Evolutionary conservation across 176 grass and related monocot genomes (phyloP), one percentile per base, ranked within the genome.

Genomic region (Oryza longistaminata): DNA sequence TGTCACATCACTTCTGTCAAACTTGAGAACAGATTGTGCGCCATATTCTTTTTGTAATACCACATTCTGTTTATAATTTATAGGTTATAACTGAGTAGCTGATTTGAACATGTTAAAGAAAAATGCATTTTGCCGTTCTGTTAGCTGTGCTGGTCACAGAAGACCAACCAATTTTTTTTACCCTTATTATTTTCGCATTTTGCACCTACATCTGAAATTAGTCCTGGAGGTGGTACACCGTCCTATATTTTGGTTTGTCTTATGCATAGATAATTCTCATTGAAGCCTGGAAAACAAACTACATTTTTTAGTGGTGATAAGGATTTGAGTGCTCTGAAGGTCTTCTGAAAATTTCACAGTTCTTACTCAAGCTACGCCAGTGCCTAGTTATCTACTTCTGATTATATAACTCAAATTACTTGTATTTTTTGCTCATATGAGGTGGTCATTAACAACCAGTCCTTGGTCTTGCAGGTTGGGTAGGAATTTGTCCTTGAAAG

Each of bases 401-500:
- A 61, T 78, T 6, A 4, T 3, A 24, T 72, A 76, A 39, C 11
- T n/a, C 39, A 27, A 46, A 19, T 22, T 33, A 42, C 22, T 6
- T 50, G 6, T 60, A 3, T 19, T 4, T 4, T 79, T 34, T 85
- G 53, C 15, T 85, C 22, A 61, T 35, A 33, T 11, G 19, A 68
- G 58, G 16, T 24, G 7, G 0, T 2, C 71, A 85, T 60, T 82
- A 71, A 74, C 44, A 84, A 58, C 2, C 11, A 35, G 42, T 0
- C 7, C n/a, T 80, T 76, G 27, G 26, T 76, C 66, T 26, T 86
- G 40, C 89, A 99, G 96, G 78, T 68, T 99, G 80, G 90, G 90
- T 78, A 92, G 90, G 71, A 94, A 90, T 73, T 73, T 88, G 68
- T 87, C 90, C 58, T 84, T 90, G 37, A 91, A 87, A 88, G 91